Evolutionary conservation across 345 rosid genomes (phyloP), one percentile per base, ranked within the genome.

Genomic region (Euphorbia tirucalli): DNA sequence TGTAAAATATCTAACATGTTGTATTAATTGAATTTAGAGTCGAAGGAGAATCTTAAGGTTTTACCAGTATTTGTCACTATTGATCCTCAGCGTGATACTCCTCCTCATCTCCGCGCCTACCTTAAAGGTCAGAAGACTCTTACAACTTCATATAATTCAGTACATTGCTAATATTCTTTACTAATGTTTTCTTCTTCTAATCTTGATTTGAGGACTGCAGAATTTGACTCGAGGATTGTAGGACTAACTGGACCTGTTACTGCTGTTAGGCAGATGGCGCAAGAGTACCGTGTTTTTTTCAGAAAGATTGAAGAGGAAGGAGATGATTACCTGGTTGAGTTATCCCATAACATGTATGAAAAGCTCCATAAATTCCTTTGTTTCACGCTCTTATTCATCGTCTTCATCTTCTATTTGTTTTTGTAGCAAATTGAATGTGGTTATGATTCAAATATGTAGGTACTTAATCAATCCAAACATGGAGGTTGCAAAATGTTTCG

Each of bases 11-110:
- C 82, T 86, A 75, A 88, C 68, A 71, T 74, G 35, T 58, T n/a
- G 10, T 65, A 18, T 72, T 77, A 69, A 66, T 56, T 78, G 80
- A 68, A 71, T 65, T 43, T 83, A 95, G 98, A 88, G 56, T 81
- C 83, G 5, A 78, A 77, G 66, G 84, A 83, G 74, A 81, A 85
- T 21, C 65, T 74, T 19, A 85, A 84, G 86, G 80, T 90, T 66
- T 61, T 95, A 62, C 98, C 97, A 5, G 84, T 92, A 43, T 95
- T 87, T 69, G 94, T 95, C 64, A 88, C 97, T 13, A 84, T 95
- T 52, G 98, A 95, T 84, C 99, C 99, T 74, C 92, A 86, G 67
- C 88, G 96, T 18, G 99, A 95, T 60, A 84, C 84, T 24, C 87
- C 90, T 66, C 75, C 86, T 18, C 99, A 95, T 74, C 96, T 92